Evolutionary conservation across 805 yeast species (phyloP), one percentile per base, ranked within the genome.

Genomic region (Saturnispora hagleri): DNA sequence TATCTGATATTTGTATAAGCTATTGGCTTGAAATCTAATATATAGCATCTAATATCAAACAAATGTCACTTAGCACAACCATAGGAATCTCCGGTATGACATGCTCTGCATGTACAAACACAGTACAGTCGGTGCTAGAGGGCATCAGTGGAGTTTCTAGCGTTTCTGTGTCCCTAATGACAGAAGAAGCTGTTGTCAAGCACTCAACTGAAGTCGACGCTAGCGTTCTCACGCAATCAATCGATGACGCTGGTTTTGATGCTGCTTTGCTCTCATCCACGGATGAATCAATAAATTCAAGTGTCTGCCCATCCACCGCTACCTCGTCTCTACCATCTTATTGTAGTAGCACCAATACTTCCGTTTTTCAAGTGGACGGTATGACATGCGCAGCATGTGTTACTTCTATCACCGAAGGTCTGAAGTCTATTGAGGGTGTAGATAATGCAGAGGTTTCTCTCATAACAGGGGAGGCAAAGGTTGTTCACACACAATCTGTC

Each of bases 311-410:
- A 4, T 42, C 18, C 15, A 27, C 36, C 4, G 27, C 38, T 13
- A 12, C 28, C 4, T 43, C 47, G 2, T 24, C 36, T 8, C n/a
- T 2, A 13, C 5, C n/a, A 2, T 24, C 15, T 6, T 38, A 10
- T n/a, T 8, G 18, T 7, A 5, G n/a, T 9, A 35, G 31, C 6
- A 31, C 47, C 8, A 27, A 5, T 20, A 17, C 42, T 2, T 36
- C 51, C 3, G 48, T 51, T 9, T 43, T 67, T 13, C 57, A 64
- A 4, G 69, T 84, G 1, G 65, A 69, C 15, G 97, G 97, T 2
- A 91, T 90, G 97, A 90, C 98, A 2, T 91, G 97, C 62, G 84
- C 93, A 2, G 77, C 95, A 1, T 91, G 98, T 63, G 76, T 86
- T 0, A 73, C 83, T 2, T 71, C 93, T 0, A 79, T 91, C 20